phyloP scores from a whole-genome alignment of 441 rosid genomes.

The Jatropha multifida region DNA sequence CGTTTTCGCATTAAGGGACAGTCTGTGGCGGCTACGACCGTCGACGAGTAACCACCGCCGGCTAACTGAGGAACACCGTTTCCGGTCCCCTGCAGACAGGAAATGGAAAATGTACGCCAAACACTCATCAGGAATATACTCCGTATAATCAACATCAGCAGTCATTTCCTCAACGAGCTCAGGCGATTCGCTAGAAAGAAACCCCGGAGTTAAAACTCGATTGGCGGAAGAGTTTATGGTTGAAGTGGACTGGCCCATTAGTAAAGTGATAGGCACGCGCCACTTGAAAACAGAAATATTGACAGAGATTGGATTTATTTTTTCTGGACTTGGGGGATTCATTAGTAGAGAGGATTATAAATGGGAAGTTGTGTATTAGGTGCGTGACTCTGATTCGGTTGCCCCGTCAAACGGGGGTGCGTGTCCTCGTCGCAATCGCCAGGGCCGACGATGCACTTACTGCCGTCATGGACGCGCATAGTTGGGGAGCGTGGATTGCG shows the following conservation, averaged over 20 bases:
- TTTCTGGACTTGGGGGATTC: not conserved
- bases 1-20: slow-evolving; percentile 66
- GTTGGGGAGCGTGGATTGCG: not conserved
- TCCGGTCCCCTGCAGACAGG: slow-evolving; percentile 59
- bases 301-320: not conserved
- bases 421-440: slow-evolving; percentile 38
- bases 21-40: slow-evolving; percentile 68
- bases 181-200: slow-evolving; percentile 3
- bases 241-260: slow-evolving; percentile 67
- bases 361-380: not conserved
- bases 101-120: slow-evolving; percentile 64
- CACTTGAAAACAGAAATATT: not conserved
- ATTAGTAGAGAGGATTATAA: not conserved
- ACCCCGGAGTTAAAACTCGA: slow-evolving; percentile 19
- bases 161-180: slow-evolving; percentile 9
- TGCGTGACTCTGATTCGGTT: not conserved
- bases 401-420: slow-evolving; percentile 39
- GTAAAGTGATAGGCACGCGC: slow-evolving; percentile 30
- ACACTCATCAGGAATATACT: slow-evolving; percentile 65
- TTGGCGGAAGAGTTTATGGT: slow-evolving; percentile 6
- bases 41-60: slow-evolving; percentile 74
- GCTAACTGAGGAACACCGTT: slow-evolving; percentile 61
- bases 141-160: slow-evolving; percentile 35
- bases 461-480: slow-evolving; percentile 14
- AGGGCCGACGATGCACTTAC: slow-evolving; percentile 9